A percentile compares a stretch with the other conserved stretches of the same genome.
phyloP scores from a whole-genome alignment of 805 yeast species.

The Monosporozyma servazzii region DNA sequence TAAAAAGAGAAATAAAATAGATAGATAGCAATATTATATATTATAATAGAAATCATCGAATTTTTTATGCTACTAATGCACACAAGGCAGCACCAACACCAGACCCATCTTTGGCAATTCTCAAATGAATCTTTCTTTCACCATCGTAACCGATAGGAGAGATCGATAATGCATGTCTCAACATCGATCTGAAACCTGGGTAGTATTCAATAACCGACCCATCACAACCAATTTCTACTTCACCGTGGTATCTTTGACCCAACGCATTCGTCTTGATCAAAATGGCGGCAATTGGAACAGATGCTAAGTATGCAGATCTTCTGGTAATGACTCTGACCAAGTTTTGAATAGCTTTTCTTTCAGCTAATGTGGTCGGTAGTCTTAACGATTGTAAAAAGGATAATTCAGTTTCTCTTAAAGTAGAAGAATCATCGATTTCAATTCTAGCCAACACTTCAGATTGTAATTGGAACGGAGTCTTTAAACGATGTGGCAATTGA shows the following conservation, averaged over 20 bases:
- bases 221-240: constrained; percentile 90
- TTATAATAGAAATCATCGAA: too few relatives aligned
- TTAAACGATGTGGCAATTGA: constrained; percentile 46
- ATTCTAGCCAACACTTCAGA: constrained; percentile 80
- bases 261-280: constrained; percentile 58
- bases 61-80: constrained; percentile 53
- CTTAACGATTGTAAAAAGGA: constrained; percentile 57
- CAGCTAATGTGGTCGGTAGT: constrained; percentile 59
- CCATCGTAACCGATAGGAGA: constrained; percentile 67
- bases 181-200: constrained; percentile 76
- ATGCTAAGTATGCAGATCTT: constrained; percentile 84
- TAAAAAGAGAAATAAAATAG: not conserved
- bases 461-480: constrained; percentile 68
- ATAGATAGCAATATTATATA: not conserved
- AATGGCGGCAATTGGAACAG: constrained; percentile 84
- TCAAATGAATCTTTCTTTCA: constrained; percentile 64
- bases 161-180: constrained; percentile 67
- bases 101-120: constrained; percentile 88
- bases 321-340: constrained; percentile 72
- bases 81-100: constrained; percentile 97
- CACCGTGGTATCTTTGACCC: constrained; percentile 45
- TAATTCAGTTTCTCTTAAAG: constrained; percentile 60
- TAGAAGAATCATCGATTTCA: constrained; percentile 75
- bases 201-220: constrained; percentile 91
- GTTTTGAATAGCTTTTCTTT: constrained; percentile 63